These are phyloP conservation scores for Claviceps sp. DNA, from an alignment of 2,329 filamentous ascomycete species.

Conservation along the genomic window DNA sequence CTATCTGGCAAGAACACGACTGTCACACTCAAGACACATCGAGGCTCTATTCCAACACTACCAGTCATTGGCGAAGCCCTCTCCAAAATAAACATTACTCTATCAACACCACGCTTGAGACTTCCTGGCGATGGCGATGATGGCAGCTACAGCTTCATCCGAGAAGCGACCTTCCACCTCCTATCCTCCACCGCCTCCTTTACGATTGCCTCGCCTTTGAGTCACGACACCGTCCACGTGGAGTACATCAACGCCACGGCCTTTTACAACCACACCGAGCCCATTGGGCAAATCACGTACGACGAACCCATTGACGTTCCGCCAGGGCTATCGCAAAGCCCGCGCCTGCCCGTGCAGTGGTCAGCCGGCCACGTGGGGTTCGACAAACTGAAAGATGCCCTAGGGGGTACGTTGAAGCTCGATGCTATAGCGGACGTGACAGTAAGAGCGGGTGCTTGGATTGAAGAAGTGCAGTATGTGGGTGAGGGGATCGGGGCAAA, in stretches of 20 bases:
- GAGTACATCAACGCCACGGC: constrained; percentile 74
- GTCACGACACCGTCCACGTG: constrained; percentile 59
- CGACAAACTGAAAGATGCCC: constrained; percentile 62
- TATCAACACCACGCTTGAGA: constrained; percentile 56
- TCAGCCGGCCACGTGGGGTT: constrained; percentile 66
- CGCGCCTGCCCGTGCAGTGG: constrained; percentile 72
- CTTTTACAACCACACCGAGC: constrained; percentile 67
- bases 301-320: constrained; percentile 61
- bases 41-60: constrained; percentile 57
- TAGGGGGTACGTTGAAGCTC: constrained; percentile 68
- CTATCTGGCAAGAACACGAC: constrained; percentile 79
- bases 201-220: constrained; percentile 65
- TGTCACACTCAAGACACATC: constrained; percentile 59
- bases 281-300: constrained; percentile 66
- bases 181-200: constrained; percentile 80
- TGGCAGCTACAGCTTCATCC: constrained; percentile 53
- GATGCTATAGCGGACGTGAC: constrained; percentile 66
- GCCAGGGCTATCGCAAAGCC: constrained; percentile 59
- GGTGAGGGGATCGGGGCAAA: constrained; percentile 59
- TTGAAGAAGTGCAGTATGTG: constrained; percentile 55
- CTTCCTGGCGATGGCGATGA: constrained; percentile 31
- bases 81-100: constrained; percentile 54
- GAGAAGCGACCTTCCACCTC: constrained; percentile 75
- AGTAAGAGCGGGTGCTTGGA: constrained; percentile 62
- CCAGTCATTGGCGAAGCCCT: constrained; percentile 61